phyloP scores from a whole-genome alignment of 768 basidiomycete genomes.

The Termitomyces sp. region DNA sequence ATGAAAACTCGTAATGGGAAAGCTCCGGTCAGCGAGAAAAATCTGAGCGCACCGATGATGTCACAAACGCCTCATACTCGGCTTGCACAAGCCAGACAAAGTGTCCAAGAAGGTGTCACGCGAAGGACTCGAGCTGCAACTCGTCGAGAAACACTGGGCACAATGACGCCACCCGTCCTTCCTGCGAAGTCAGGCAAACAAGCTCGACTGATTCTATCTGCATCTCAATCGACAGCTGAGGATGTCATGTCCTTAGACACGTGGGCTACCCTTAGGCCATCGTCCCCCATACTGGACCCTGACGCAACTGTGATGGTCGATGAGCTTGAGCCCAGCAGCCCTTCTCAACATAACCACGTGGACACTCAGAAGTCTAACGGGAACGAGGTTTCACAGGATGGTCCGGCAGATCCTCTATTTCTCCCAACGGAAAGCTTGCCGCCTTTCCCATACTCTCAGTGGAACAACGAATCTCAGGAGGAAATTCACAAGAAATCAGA shows the following conservation, averaged over 20 bases:
- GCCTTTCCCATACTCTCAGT: conserved; percentile 50
- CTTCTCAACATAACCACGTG: conserved; percentile 1
- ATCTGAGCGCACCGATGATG: background rate
- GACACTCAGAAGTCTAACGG: background rate
- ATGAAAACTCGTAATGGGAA: conserved; percentile 38
- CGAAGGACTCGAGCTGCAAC: conserved; percentile 18
- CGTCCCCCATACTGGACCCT: conserved; percentile 15
- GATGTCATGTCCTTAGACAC: conserved; percentile 13
- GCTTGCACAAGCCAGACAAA: conserved; percentile 4
- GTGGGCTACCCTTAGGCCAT: conserved; percentile 17
- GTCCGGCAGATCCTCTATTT: conserved; percentile 35
- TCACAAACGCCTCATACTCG: background rate
- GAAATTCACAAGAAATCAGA: conserved; percentile 1
- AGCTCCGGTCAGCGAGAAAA: conserved; percentile 11
- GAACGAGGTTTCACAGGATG: conserved; percentile 1
- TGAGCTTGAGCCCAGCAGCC: conserved; percentile 20
- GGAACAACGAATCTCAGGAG: conserved; percentile 16
- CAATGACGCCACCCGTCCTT: conserved; percentile 14
- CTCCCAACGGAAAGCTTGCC: conserved; percentile 46
- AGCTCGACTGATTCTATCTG: conserved; percentile 8
- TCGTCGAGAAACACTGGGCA: conserved; percentile 12
- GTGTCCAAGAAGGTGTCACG: conserved; percentile 12
- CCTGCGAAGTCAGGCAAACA: conserved; percentile 12
- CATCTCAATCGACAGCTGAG: conserved; percentile 9
- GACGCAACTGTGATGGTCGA: conserved; percentile 20